Percentiles rank a stretch among this genome's conserved stretches.
phyloP scores from a whole-genome alignment of 768 basidiomycete genomes.

The Lentinula guzmanii region DNA sequence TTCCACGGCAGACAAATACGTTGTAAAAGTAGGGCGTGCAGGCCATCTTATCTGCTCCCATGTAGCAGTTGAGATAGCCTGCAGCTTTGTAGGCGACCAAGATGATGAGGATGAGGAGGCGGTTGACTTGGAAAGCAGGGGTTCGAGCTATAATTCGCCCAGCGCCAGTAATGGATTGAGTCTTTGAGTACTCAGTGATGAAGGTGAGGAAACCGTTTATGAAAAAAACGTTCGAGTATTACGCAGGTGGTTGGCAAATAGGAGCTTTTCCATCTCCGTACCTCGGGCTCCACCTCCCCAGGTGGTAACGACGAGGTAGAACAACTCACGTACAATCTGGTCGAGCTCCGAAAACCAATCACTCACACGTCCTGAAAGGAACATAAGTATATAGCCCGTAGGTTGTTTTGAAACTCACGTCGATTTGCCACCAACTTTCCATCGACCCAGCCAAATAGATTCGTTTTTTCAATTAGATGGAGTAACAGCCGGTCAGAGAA shows the following conservation, averaged over 20 bases:
- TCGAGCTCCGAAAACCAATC: slow-evolving; percentile 4
- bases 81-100: background rate
- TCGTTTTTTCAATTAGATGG: no score
- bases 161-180: slow-evolving; percentile 9
- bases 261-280: slow-evolving; percentile 11
- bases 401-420: no score
- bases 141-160: background rate
- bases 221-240: slow-evolving; percentile 7
- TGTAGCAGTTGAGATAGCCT: background rate
- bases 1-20: background rate
- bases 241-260: background rate
- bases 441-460: background rate
- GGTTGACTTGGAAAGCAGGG: background rate
- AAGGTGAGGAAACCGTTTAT: slow-evolving; percentile 10
- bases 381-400: background rate
- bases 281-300: slow-evolving; percentile 13
- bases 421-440: background rate
- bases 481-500: no score
- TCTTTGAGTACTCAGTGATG: slow-evolving; percentile 10
- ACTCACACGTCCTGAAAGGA: background rate
- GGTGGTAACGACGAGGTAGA: slow-evolving; percentile 4
- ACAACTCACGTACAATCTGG: slow-evolving; percentile 8
- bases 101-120: slow-evolving; percentile 1
- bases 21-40: background rate
- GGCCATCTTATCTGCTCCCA: no score